phyloP scores from a whole-genome alignment of 768 basidiomycete species.

The Dioszegia crocea region DNA sequence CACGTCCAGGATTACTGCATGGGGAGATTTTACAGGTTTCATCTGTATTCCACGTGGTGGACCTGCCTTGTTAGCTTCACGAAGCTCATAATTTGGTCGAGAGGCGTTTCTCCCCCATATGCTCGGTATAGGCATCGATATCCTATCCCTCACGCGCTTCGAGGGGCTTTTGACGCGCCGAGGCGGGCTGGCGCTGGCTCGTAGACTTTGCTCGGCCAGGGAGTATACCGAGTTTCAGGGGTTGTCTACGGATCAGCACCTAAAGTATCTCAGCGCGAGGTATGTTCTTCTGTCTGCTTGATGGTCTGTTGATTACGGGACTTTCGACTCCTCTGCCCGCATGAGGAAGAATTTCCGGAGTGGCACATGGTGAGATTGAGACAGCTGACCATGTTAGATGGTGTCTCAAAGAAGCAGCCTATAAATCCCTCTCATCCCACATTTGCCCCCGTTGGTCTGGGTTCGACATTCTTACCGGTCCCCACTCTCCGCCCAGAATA shows the following conservation, averaged over 20 bases:
- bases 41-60: no score
- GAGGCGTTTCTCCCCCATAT: conserved; percentile 9
- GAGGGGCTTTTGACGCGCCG: conserved; percentile 20
- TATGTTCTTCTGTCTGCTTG: not conserved
- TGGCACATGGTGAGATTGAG: no score
- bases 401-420: conserved; percentile 43
- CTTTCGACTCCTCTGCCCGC: no score
- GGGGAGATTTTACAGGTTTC: no score
- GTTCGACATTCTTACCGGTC: conserved; percentile 15
- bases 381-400: conserved; percentile 19
- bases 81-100: no score
- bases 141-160: conserved; percentile 34
- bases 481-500: conserved; percentile 10
- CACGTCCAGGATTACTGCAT: no score
- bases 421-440: conserved; percentile 32
- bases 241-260: not conserved
- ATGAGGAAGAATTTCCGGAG: no score
- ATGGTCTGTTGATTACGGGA: no score
- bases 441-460: conserved; percentile 16
- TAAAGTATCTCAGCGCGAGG: conserved; percentile 14
- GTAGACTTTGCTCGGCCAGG: conserved; percentile 27
- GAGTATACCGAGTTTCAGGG: conserved; percentile 23
- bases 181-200: conserved; percentile 19
- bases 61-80: no score
- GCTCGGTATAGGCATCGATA: conserved; percentile 41